Evolutionary conservation across 345 rosid species (phyloP).

Genomic region (Brassica rapa): DNA sequence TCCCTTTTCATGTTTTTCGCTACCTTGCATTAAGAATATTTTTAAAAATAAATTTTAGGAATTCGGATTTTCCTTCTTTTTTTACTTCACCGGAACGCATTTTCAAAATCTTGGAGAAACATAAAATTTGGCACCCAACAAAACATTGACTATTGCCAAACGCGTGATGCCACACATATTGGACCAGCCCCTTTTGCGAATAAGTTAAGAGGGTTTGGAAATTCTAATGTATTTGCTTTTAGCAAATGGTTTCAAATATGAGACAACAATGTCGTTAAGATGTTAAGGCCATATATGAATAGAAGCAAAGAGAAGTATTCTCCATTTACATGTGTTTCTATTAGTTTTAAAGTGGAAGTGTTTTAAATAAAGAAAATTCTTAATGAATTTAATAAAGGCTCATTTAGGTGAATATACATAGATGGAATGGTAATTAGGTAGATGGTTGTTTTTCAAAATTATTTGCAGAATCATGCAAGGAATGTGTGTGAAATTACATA

Average conservation of each 20-base stretch:
- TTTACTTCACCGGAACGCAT: neutral
- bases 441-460: no score
- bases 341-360: neutral
- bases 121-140: constrained; percentile 9
- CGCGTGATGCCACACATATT: constrained; percentile 13
- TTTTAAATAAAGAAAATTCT: neutral
- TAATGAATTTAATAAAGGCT: neutral
- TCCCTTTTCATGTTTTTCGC: neutral
- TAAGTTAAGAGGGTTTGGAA: neutral
- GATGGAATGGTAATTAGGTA: no score
- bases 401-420: no score
- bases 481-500: no score
- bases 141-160: constrained; percentile 28
- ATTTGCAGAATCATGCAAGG: no score
- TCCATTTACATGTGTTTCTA: neutral
- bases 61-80: neutral
- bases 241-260: constrained; percentile 12
- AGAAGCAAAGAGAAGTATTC: neutral
- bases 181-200: neutral
- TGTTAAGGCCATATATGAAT: neutral
- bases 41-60: neutral
- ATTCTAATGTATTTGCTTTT: neutral
- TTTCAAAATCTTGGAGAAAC: neutral
- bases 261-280: constrained; percentile 17
- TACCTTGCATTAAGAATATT: neutral